Evolutionary conservation across 805 yeast species (phyloP).

Genomic region (Saccharomycopsis malanga): DNA sequence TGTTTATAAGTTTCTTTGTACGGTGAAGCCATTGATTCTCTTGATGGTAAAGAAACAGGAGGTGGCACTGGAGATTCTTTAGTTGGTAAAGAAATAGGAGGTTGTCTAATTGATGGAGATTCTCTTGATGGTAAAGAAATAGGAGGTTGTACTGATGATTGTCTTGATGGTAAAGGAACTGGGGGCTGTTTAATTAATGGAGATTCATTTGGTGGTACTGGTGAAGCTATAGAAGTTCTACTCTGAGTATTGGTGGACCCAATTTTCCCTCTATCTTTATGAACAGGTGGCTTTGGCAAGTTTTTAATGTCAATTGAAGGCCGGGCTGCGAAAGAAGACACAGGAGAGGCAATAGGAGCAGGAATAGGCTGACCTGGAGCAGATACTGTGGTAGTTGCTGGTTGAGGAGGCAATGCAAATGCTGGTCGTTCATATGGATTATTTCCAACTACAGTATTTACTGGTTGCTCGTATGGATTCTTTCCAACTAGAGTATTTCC

Average conservation of each 20-base stretch:
- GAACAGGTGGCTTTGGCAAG: constrained; percentile 39
- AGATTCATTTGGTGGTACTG: background rate
- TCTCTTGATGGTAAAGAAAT: background rate
- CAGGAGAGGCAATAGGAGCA: background rate
- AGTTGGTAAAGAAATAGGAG: background rate
- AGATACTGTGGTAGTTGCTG: no score
- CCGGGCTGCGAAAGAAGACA: background rate
- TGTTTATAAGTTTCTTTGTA: no score
- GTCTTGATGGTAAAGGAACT: background rate
- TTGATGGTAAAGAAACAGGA: background rate
- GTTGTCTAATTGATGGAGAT: no score
- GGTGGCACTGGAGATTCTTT: background rate
- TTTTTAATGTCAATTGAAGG: constrained; percentile 14
- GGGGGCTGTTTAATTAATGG: constrained; percentile 1
- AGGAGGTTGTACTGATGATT: no score
- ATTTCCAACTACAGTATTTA: no score
- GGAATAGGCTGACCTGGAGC: constrained; percentile 3
- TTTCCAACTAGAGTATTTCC: background rate
- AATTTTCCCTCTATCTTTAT: constrained; percentile 26
- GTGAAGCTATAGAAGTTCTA: background rate
- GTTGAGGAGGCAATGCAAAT: no score
- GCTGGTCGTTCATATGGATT: no score
- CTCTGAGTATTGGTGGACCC: background rate
- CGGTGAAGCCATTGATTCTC: no score
- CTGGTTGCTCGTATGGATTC: no score